phyloP scores from a whole-genome alignment of 257 asterid species.

The Coffea eugenioides region DNA sequence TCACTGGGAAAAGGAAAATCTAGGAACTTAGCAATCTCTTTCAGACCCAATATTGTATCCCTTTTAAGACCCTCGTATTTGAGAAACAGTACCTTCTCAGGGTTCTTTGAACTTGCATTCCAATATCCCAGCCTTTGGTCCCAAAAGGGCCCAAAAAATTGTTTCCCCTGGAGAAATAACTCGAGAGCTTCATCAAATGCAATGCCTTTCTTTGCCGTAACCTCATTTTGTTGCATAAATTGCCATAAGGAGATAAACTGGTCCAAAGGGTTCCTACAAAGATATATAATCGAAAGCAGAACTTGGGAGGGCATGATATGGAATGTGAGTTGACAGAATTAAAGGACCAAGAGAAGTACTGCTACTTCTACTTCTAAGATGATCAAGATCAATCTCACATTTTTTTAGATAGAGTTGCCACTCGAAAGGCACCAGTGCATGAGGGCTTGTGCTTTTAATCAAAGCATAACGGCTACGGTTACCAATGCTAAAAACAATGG shows the following conservation, averaged over 20 bases:
- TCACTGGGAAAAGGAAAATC: not conserved
- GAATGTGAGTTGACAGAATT: not conserved
- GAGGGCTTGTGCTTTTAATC: not conserved
- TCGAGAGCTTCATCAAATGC: not conserved
- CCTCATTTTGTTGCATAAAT: not conserved
- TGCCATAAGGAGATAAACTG: slow-evolving; percentile 1
- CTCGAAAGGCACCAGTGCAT: not conserved
- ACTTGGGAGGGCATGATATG: not conserved
- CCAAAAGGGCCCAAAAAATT: not conserved
- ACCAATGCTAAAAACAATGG: slow-evolving; percentile 6
- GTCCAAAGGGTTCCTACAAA: slow-evolving; percentile 1
- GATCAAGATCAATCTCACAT: not conserved
- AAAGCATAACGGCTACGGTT: not conserved
- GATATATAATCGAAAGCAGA: not conserved
- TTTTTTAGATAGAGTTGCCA: not conserved
- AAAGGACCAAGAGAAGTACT: not conserved
- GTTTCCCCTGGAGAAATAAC: not conserved
- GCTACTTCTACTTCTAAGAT: not conserved
- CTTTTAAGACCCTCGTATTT: slow-evolving; percentile 1
- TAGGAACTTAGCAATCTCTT: not conserved
- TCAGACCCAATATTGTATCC: not conserved
- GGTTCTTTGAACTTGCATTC: not conserved
- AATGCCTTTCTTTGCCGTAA: not conserved
- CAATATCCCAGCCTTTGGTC: not conserved
- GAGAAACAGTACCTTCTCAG: not conserved